Evolutionary conservation across 257 asterid genomes (phyloP).

Genomic region (Solanum acaule): DNA sequence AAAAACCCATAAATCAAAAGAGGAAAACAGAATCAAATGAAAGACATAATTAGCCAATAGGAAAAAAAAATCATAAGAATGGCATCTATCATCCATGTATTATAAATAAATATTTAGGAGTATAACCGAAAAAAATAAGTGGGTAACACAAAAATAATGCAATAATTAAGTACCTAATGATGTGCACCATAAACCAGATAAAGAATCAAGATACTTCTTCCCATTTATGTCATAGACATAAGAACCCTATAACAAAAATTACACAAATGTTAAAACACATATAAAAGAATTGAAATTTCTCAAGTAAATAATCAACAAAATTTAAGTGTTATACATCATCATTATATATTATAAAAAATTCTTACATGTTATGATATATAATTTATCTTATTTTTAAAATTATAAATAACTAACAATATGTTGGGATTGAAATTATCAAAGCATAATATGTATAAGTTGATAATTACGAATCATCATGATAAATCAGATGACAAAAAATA

Average conservation of each 20-base stretch:
- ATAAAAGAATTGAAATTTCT: not conserved
- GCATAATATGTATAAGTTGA: too few species aligned
- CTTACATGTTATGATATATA: not conserved
- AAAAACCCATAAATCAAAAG: not conserved
- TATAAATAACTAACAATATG: too few species aligned
- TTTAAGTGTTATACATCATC: not conserved
- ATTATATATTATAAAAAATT: too few species aligned
- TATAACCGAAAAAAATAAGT: too few species aligned
- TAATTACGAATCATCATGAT: too few species aligned
- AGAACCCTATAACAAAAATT: conserved; percentile 49
- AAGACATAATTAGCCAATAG: not conserved
- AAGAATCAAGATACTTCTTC: conserved; percentile 75
- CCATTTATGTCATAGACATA: conserved; percentile 74
- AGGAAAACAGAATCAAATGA: too few species aligned
- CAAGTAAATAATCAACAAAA: not conserved
- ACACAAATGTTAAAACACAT: not conserved
- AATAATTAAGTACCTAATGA: conserved; percentile 33
- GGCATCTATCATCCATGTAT: not conserved
- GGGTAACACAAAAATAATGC: too few species aligned
- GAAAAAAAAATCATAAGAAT: not conserved
- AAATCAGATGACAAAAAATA: not conserved
- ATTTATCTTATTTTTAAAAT: not conserved
- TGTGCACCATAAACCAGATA: conserved; percentile 96
- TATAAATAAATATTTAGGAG: not conserved
- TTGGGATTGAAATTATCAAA: too few species aligned